Evolutionary conservation across 1,284 basidiomycete species (phyloP), one percentile per base, ranked within the genome.

Genomic region (Malassezia psittaci): DNA sequence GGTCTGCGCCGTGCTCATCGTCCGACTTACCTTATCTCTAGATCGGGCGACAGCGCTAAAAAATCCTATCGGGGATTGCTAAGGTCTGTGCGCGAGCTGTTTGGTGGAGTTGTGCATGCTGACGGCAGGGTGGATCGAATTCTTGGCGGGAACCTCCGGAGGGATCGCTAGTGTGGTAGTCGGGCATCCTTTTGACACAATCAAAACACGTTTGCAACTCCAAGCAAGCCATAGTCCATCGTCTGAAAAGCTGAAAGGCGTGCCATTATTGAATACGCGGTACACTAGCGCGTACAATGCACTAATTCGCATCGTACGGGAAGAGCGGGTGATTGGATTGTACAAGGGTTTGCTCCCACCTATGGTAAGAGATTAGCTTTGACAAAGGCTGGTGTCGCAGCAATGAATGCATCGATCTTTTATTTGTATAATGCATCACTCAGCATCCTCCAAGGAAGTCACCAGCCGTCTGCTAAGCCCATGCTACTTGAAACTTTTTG

Each of bases 371-470:
- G 15, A 5, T 3, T 46, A 16, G 40, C 61, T 29, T 7, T 24
- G 2, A 33, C 19, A 5, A 16, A 48, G 46, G 8, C 70, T n/a
- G 69, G 69, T 34, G 69, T 72, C 2, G 68, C 68, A n/a, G 47
- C 64, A 47, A 72, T 72, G 69, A 72, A 72, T 53, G 66, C 68
- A 1, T 67, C 65, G 48, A 58, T 72, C 49, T 72, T 72, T 44
- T 65, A 63, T 15, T 52, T 67, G 16, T 72, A 72, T 49, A 58
- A 55, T 16, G 37, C 68, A 29, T 52, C 62, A 1, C 54, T 72
- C 0, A 58, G 61, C 19, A 51, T 53, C 29, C 60, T 64, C 18
- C 47, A 54, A 15, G 36, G 46, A 6, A 13, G 41, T 2, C 48
- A 58, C n/a, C 19, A 21, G 6, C 12, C 52, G 3, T 15, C 57